Base-by-base conservation (phyloP, 2,329 filamentous ascomycete species). In the Fusarium vanettenii region DNA sequence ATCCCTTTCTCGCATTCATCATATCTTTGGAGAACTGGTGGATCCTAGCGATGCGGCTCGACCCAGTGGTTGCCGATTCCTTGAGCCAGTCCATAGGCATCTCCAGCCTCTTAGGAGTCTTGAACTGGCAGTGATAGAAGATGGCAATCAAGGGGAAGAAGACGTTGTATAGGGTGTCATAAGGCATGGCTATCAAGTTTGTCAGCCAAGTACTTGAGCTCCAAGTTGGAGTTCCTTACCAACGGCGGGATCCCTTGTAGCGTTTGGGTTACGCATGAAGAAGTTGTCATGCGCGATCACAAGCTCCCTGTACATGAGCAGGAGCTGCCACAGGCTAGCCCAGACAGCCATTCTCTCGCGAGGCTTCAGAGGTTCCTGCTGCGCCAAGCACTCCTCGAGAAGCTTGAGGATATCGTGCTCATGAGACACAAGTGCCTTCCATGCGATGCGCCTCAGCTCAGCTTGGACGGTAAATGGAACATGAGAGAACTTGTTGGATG, bases 261-360 rank as follows among this genome's bases (percentile, higher is more conserved):
- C 70, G 20, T 64, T 63, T 25, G 74, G 72, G 50, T 79, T 71
- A 60, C 74, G 75, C 52, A 70, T 69, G 66, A 83, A 76, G 66
- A 79, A 78, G 27, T 65, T 67, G 63, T 81, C 80, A 69, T 80
- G 81, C 10, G 78, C 77, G 20, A 74, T 68, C 66, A 82, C 79
- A 56, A 87, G 78, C 63, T 87, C 85, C 25, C 84, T 83, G 70
- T 88, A 88, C 74, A 87, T 84, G 45, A 88, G 80, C 50, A 88
- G 85, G 66, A 88, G 78, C 70, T 87, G 85, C 86, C 87, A 88
- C 77, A 87, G 78, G 75, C 84, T 84, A 18, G 82, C 84, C 86
- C 87, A 88, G 25, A 88, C 75, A n/a, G 84, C 82, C 67, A 87
- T 78, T 59, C 82, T 82, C 61, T 86, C 85, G 16, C 84, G 78